Percentiles rank a stretch among this genome's conserved stretches.
These are phyloP conservation scores for Pythium insidiosum DNA, from an alignment of 352 stramenopile species.

Conservation along the genomic window DNA sequence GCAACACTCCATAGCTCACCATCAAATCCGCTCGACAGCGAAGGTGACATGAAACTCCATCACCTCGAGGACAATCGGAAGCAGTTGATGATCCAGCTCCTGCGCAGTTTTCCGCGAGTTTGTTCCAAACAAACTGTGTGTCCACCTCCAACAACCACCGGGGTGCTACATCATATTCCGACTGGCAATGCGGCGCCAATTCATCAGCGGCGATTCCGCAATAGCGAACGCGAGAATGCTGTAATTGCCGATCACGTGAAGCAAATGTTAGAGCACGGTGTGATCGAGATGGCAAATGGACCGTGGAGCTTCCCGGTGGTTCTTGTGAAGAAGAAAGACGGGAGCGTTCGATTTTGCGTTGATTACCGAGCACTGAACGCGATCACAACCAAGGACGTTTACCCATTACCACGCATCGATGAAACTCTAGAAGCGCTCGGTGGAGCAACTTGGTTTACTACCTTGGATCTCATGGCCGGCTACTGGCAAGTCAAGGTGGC, in stretches of 20 bases:
- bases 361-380: slow-evolving; percentile 3
- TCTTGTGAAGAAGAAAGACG: slow-evolving; percentile 19
- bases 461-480: too few relatives aligned
- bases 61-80: neutral
- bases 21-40: neutral
- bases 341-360: neutral
- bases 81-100: too few relatives aligned
- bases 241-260: too few relatives aligned
- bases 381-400: slow-evolving; percentile 16
- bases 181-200: slow-evolving; percentile 11
- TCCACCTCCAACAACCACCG: neutral
- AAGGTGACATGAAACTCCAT: slow-evolving; percentile 3
- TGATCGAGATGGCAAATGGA: slow-evolving; percentile 9
- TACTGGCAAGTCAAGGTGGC: too few relatives aligned
- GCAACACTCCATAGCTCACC: neutral
- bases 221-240: slow-evolving; percentile 8
- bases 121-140: slow-evolving; percentile 3
- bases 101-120: slow-evolving; percentile 3
- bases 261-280: slow-evolving; percentile 8
- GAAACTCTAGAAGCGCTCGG: slow-evolving; percentile 18
- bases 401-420: too few relatives aligned
- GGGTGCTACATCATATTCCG: slow-evolving; percentile 10
- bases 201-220: neutral
- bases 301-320: slow-evolving; percentile 16
- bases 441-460: too few relatives aligned